Percentiles rank a stretch among this genome's conserved stretches.
Conservation (phyloP, 192 early-diverging fungal genomes). For the Gonapodya prolifera region DNA sequence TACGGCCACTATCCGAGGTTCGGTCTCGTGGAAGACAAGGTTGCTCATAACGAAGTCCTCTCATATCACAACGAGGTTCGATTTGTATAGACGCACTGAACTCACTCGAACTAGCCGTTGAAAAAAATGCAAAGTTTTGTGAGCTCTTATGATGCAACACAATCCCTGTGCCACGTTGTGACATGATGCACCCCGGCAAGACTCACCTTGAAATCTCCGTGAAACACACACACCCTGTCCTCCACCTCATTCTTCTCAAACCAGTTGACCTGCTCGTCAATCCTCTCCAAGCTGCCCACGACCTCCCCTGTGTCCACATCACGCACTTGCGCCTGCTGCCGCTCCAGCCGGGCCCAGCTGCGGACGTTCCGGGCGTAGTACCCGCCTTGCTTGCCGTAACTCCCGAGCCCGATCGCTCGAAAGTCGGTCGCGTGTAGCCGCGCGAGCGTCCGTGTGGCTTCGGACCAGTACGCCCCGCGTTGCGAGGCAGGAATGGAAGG, state of each 20-base stretch:
- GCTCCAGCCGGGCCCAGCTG: slow-evolving; percentile 47
- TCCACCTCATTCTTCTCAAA: slow-evolving; percentile 48
- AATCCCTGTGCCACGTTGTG: neutral
- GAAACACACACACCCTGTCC: slow-evolving; percentile 72
- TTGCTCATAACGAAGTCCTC: neutral
- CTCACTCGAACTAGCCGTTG: neutral
- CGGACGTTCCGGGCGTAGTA: slow-evolving; percentile 82
- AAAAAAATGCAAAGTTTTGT: neutral
- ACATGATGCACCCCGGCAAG: neutral
- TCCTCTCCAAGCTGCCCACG: slow-evolving; percentile 56
- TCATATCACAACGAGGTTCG: slow-evolving; percentile 13
- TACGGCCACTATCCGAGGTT: slow-evolving; percentile 65
- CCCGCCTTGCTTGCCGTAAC: slow-evolving; percentile 49
- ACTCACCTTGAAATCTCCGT: slow-evolving; percentile 84
- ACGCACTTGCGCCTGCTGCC: slow-evolving; percentile 50
- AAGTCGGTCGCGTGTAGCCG: slow-evolving; percentile 65
- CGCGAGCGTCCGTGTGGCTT: slow-evolving; percentile 65
- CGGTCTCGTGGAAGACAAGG: slow-evolving; percentile 60
- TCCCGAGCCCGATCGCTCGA: slow-evolving; percentile 47
- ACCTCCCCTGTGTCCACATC: slow-evolving; percentile 32
- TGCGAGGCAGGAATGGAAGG: slow-evolving; percentile 35
- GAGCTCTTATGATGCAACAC: slow-evolving; percentile 1
- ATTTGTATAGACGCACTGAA: neutral
- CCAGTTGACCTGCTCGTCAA: slow-evolving; percentile 62
- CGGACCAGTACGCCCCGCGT: slow-evolving; percentile 16